Conservation (phyloP, 768 basidiomycete genomes). For the Mycena olivaceomarginata region DNA sequence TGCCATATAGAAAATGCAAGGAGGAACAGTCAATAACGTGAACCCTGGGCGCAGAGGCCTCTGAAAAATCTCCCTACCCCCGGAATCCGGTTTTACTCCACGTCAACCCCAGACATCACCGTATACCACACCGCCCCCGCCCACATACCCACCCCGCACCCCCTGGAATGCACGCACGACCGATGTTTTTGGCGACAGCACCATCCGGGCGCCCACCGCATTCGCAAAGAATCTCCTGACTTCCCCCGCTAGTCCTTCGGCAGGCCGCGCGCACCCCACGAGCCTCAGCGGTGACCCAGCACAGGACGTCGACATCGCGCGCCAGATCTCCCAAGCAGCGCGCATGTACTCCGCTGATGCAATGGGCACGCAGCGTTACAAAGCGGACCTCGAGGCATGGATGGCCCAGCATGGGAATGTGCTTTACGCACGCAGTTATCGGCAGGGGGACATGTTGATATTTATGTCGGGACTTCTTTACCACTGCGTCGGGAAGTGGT, state of each 20-base stretch:
- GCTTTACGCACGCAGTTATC: too few species aligned
- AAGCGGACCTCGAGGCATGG: too few species aligned
- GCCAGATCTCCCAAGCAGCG: neutral
- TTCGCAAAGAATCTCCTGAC: slow-evolving; percentile 2
- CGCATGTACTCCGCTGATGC: slow-evolving; percentile 16
- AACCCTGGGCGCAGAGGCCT: too few species aligned
- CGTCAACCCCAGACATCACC: neutral
- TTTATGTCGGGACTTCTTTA: too few species aligned
- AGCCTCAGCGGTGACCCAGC: slow-evolving; percentile 27
- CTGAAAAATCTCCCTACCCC: too few species aligned
- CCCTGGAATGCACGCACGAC: neutral
- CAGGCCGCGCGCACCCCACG: neutral
- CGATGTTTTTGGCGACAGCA: slow-evolving; percentile 12
- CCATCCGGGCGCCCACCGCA: neutral
- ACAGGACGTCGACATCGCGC: neutral
- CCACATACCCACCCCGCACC: neutral
- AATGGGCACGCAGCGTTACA: slow-evolving; percentile 17
- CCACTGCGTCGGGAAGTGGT: too few species aligned
- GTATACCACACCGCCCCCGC: neutral
- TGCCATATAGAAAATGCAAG: too few species aligned
- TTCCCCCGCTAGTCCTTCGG: neutral
- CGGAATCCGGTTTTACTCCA: too few species aligned
- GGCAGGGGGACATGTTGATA: too few species aligned
- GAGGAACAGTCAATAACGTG: too few species aligned
- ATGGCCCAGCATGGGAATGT: too few species aligned